Evolutionary conservation across 805 yeast genomes (phyloP).

Genomic region (Wickerhamiella domercqiae): DNA sequence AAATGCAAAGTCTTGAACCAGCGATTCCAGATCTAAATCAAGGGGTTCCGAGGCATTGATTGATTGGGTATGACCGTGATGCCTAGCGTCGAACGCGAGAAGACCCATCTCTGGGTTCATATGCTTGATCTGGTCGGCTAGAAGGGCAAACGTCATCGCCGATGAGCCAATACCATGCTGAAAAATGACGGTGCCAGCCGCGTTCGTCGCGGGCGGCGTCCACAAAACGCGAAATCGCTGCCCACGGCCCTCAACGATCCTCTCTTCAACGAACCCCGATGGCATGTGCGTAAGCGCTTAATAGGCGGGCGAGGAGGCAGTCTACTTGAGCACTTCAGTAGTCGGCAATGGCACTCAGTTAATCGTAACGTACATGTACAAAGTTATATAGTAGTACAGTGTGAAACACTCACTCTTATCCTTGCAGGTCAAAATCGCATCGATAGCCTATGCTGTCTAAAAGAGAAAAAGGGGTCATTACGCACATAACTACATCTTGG

Average conservation of each 20-base stretch:
- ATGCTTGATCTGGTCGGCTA: constrained; percentile 27
- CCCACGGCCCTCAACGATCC: background rate
- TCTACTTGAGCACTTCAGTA: too few relatives aligned
- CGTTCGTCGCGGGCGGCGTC: constrained; percentile 1
- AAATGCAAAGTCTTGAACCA: constrained; percentile 43
- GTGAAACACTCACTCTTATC: too few relatives aligned
- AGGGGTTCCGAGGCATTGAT: constrained; percentile 17
- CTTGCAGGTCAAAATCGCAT: too few relatives aligned
- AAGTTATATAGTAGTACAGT: too few relatives aligned
- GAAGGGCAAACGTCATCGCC: constrained; percentile 55
- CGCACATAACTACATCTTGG: constrained; percentile 8
- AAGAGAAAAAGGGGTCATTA: too few relatives aligned
- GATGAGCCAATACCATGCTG: constrained; percentile 97
- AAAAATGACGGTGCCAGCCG: constrained; percentile 37
- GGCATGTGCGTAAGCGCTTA: too few relatives aligned
- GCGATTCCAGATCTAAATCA: constrained; percentile 33
- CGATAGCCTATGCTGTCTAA: too few relatives aligned
- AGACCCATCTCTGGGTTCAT: constrained; percentile 39
- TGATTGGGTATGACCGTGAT: constrained; percentile 45
- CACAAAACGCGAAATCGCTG: background rate
- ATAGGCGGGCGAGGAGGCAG: too few relatives aligned
- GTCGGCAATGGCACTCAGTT: too few relatives aligned
- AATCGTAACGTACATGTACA: too few relatives aligned
- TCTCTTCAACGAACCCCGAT: background rate
- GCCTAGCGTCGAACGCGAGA: constrained; percentile 65